A percentile compares a stretch with the other conserved stretches of the same genome.
These are phyloP conservation scores for Castanea mollissima DNA, from an alignment of 306 rosid species.

Conservation along the genomic window DNA sequence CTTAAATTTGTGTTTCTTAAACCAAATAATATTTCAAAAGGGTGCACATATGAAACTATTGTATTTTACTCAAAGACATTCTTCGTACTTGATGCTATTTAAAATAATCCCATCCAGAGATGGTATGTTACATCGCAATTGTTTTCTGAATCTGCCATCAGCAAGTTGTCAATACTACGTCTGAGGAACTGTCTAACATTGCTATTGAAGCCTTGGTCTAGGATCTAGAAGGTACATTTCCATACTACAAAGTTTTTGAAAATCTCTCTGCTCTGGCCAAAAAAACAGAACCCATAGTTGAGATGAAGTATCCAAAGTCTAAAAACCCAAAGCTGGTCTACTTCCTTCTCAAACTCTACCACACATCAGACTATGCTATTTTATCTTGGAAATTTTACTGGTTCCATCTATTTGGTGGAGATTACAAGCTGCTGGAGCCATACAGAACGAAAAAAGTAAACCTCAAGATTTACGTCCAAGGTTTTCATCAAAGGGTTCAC, in stretches of 20 bases:
- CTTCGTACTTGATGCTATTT: too few species aligned
- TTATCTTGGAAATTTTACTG: slow-evolving; percentile 90
- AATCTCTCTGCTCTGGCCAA: slow-evolving; percentile 59
- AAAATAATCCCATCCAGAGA: neutral
- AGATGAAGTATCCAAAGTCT: slow-evolving; percentile 80
- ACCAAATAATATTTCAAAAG: too few species aligned
- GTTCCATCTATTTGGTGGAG: slow-evolving; percentile 78
- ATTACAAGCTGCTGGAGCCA: slow-evolving; percentile 77
- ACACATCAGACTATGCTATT: slow-evolving; percentile 49
- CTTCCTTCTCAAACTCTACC: slow-evolving; percentile 89
- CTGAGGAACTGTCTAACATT: slow-evolving; percentile 57
- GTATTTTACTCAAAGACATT: too few species aligned
- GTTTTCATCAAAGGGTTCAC: slow-evolving; percentile 45
- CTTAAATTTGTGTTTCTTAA: too few species aligned
- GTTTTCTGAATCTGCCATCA: slow-evolving; percentile 31
- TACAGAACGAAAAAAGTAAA: slow-evolving; percentile 50
- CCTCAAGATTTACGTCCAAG: slow-evolving; percentile 59
- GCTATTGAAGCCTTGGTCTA: slow-evolving; percentile 85
- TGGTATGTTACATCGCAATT: slow-evolving; percentile 8
- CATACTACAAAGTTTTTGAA: slow-evolving; percentile 59
- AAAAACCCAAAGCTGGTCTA: slow-evolving; percentile 68
- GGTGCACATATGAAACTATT: too few species aligned
- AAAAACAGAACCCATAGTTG: slow-evolving; percentile 50
- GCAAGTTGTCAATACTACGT: slow-evolving; percentile 86
- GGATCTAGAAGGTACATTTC: slow-evolving; percentile 84